A percentile compares a stretch with the other conserved stretches of the same genome.
Evolutionary conservation across 345 rosid genomes (phyloP).

Genomic region (Citrus medica): DNA sequence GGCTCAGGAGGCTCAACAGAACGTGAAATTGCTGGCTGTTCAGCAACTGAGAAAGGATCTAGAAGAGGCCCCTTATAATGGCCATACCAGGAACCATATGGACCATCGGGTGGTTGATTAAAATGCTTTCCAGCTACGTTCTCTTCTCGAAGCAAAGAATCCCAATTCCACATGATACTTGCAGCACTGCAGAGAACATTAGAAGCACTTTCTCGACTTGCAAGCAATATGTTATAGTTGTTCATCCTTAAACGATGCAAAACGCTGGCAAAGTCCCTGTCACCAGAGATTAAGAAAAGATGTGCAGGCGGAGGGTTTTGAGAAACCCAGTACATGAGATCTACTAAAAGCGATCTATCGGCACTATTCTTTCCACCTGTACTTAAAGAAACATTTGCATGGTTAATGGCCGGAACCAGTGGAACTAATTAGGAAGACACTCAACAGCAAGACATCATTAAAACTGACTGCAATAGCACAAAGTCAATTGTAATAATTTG

Average conservation of each 20-base stretch:
- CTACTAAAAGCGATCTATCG: constrained; percentile 66
- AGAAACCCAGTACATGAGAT: constrained; percentile 79
- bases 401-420: not conserved
- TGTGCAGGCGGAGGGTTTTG: constrained; percentile 95
- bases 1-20: constrained; percentile 26
- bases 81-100: constrained; percentile 91
- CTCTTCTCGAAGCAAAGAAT: constrained; percentile 48
- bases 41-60: constrained; percentile 55
- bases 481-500: not conserved
- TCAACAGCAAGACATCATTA: not conserved
- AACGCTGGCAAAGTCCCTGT: constrained; percentile 57
- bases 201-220: constrained; percentile 41
- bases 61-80: constrained; percentile 58
- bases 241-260: constrained; percentile 79
- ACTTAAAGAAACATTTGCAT: constrained; percentile 2
- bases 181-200: constrained; percentile 83
- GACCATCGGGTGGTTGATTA: constrained; percentile 96
- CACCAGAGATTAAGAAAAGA: constrained; percentile 76
- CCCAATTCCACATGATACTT: constrained; percentile 91
- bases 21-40: constrained; percentile 27
- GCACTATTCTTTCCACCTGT: constrained; percentile 87
- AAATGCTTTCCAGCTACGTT: constrained; percentile 46
- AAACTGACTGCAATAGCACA: not conserved
- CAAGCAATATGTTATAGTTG: constrained; percentile 87
- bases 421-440: not conserved